Conservation (phyloP, 2,329 filamentous ascomycete species). For the Diplodia scrobiculata region DNA sequence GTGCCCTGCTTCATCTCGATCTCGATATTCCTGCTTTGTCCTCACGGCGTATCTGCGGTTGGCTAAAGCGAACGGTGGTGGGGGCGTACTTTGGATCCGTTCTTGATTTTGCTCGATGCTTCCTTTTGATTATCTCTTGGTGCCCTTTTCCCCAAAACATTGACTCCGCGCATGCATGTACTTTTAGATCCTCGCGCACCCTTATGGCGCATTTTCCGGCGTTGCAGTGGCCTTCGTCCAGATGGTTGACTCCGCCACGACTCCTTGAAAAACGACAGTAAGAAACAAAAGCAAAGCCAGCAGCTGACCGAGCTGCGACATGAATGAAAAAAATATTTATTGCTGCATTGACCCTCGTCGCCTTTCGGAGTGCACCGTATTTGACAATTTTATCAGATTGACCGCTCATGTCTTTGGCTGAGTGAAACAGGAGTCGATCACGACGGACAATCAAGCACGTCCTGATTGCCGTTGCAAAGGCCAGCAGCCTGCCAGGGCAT, state of each 20-base stretch:
- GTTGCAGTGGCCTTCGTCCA: constrained; percentile 21
- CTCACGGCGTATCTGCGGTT: constrained; percentile 17
- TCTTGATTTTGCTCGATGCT: constrained; percentile 26
- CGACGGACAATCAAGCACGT: constrained; percentile 18
- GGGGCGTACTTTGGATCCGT: constrained; percentile 22
- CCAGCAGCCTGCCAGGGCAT: neutral
- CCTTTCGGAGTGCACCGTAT: constrained; percentile 8
- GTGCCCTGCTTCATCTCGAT: constrained; percentile 20
- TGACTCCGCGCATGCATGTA: constrained; percentile 29
- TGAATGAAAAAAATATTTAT: constrained; percentile 22
- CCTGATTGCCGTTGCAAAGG: constrained; percentile 9
- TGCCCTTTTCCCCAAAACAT: constrained; percentile 25
- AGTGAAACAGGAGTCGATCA: constrained; percentile 26
- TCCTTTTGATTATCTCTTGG: constrained; percentile 14
- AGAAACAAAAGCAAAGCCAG: constrained; percentile 1
- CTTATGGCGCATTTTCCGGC: constrained; percentile 16
- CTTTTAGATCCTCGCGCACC: constrained; percentile 25
- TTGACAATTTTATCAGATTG: constrained; percentile 19
- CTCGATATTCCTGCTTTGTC: constrained; percentile 28
- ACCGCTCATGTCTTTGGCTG: constrained; percentile 4
- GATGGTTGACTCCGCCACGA: constrained; percentile 12
- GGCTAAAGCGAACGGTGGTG: constrained; percentile 19
- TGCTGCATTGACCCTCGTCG: constrained; percentile 10
- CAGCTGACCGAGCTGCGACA: neutral
- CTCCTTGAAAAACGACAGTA: constrained; percentile 13